Evolutionary conservation across 1,284 basidiomycete species (phyloP).

Genomic region (Neonothopanus nambi): DNA sequence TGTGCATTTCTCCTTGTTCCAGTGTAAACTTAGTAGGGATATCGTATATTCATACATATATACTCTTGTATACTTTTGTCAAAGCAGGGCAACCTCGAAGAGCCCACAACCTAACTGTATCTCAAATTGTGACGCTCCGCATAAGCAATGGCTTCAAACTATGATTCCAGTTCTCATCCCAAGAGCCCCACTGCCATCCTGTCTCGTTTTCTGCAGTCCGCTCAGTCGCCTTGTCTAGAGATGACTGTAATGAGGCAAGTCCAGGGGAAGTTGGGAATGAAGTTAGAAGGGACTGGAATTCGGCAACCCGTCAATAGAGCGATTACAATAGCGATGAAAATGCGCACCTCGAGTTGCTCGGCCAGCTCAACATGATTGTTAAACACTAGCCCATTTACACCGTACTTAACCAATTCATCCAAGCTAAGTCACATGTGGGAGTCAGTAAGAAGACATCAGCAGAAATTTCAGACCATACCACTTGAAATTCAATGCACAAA

Average conservation of each 20-base stretch:
- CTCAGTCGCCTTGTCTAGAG: conserved; percentile 32
- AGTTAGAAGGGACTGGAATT: conserved; percentile 52
- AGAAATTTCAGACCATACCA: conserved; percentile 60
- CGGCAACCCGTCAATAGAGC: background rate
- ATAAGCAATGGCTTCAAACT: conserved; percentile 66
- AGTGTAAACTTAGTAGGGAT: background rate
- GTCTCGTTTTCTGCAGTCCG: conserved; percentile 20
- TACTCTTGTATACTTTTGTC: too few relatives aligned
- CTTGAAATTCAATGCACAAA: conserved; percentile 86
- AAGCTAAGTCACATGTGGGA: too few relatives aligned
- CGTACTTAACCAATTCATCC: conserved; percentile 83
- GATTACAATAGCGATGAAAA: background rate
- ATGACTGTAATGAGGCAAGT: conserved; percentile 51
- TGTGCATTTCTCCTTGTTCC: background rate
- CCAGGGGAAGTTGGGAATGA: conserved; percentile 59
- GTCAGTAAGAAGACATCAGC: background rate
- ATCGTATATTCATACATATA: background rate
- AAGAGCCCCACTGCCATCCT: conserved; percentile 67
- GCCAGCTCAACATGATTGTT: conserved; percentile 69
- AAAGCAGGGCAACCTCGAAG: too few relatives aligned
- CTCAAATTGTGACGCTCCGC: conserved; percentile 39
- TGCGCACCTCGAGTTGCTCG: conserved; percentile 67
- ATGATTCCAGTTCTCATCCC: conserved; percentile 84
- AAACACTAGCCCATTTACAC: conserved; percentile 84
- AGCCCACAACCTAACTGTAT: too few relatives aligned